Percentiles rank a stretch among this genome's conserved stretches.
These are phyloP conservation scores for Anthracocystis setariae DNA, from an alignment of 1,284 basidiomycete species.

Conservation along the genomic window DNA sequence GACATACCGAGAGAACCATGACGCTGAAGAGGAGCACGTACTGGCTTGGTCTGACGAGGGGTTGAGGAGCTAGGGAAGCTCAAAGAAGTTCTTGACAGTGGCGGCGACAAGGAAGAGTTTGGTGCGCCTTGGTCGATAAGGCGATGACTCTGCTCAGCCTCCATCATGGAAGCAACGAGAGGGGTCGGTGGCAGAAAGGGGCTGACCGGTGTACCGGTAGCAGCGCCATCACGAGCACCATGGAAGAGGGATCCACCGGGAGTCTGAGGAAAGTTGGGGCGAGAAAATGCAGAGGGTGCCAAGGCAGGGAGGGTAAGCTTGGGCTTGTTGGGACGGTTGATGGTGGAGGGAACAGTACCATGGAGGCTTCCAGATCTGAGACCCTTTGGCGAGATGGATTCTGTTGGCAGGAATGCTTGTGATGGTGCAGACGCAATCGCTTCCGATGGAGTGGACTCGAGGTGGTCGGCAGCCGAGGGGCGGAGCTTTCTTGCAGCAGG, in stretches of 20 bases:
- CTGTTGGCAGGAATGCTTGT: slow-evolving; percentile 2
- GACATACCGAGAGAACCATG: slow-evolving; percentile 55
- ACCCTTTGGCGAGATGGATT: slow-evolving; percentile 30
- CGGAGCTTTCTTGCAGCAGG: slow-evolving; percentile 33
- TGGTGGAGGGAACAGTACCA: slow-evolving; percentile 17
- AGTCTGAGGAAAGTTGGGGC: slow-evolving; percentile 54
- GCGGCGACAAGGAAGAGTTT: slow-evolving; percentile 21
- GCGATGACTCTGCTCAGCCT: slow-evolving; percentile 38
- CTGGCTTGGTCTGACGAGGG: slow-evolving; percentile 22
- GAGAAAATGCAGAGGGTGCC: slow-evolving; percentile 38
- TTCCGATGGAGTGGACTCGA: too few species aligned
- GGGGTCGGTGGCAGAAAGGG: slow-evolving; percentile 63
- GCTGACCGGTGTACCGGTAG: slow-evolving; percentile 54
- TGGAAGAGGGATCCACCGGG: slow-evolving; percentile 55
- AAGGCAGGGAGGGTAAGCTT: slow-evolving; percentile 33
- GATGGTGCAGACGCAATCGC: slow-evolving; percentile 4
- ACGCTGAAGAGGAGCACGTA: slow-evolving; percentile 40
- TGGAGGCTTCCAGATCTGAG: slow-evolving; percentile 4
- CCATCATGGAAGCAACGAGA: slow-evolving; percentile 48
- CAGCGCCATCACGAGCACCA: slow-evolving; percentile 60
- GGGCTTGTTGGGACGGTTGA: slow-evolving; percentile 37
- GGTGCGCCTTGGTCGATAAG: slow-evolving; percentile 6
- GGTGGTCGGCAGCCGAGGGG: slow-evolving; percentile 4
- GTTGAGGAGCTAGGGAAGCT: slow-evolving; percentile 26
- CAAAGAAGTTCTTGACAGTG: slow-evolving; percentile 14